Conservation (phyloP, 768 basidiomycete genomes). For the Astraeus odoratus region DNA sequence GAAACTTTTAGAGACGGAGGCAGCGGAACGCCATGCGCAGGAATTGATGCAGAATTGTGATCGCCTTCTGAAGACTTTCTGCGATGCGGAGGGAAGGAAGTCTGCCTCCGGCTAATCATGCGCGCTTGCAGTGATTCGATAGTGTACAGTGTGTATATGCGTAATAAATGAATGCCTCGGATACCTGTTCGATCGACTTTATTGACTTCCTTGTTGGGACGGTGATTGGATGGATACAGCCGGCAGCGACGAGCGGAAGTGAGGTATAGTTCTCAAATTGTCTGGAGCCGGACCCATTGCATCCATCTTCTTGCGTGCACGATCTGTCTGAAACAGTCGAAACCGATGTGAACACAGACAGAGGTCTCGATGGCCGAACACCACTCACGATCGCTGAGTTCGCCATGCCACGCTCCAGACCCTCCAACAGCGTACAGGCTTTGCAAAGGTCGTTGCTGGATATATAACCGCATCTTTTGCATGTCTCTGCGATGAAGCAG, state of each 20-base stretch:
- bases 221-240: conserved; percentile 35
- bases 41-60: conserved; percentile 53
- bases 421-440: conserved; percentile 86
- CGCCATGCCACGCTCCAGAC: conserved; percentile 79
- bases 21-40: conserved; percentile 39
- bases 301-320: conserved; percentile 55
- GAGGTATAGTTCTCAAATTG: conserved; percentile 73
- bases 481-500: conserved; percentile 56
- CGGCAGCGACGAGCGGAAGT: conserved; percentile 44
- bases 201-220: conserved; percentile 6
- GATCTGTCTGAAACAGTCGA: conserved; percentile 66
- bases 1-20: conserved; percentile 45
- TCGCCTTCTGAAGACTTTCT: conserved; percentile 36
- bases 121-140: not conserved
- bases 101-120: conserved; percentile 15
- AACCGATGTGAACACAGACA: no score
- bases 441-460: conserved; percentile 96
- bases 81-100: conserved; percentile 24
- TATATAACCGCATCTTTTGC: conserved; percentile 90
- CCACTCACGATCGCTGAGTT: conserved; percentile 53
- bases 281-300: conserved; percentile 53
- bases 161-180: not conserved
- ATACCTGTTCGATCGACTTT: not conserved
- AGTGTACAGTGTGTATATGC: not conserved
- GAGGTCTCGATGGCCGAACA: no score